Percentiles rank a stretch among this genome's conserved stretches.
phyloP scores from a whole-genome alignment of 768 basidiomycete genomes.

The Russula emetica region DNA sequence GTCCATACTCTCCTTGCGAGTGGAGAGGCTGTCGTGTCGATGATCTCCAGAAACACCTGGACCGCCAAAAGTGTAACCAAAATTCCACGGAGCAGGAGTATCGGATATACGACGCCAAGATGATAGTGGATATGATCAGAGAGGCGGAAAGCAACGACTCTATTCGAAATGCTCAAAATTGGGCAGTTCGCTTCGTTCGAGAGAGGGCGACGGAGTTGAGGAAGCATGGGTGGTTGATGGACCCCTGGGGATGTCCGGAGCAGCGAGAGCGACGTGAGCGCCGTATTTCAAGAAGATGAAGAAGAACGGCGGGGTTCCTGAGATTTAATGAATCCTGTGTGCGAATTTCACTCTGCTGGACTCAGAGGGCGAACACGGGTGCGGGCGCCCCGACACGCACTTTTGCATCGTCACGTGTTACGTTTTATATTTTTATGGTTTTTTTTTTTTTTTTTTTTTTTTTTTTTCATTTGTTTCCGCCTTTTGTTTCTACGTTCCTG shows the following conservation, averaged over 20 bases:
- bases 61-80: not conserved
- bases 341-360: too few species aligned
- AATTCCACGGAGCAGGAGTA: not conserved
- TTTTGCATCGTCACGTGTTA: too few species aligned
- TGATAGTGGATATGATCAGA: not conserved
- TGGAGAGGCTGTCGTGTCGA: constrained; percentile 5
- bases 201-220: not conserved
- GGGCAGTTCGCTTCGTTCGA: not conserved
- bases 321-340: not conserved
- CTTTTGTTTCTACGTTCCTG: too few species aligned
- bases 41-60: not conserved
- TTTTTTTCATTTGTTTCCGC: too few species aligned
- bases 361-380: not conserved
- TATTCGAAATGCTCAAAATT: not conserved
- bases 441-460: too few species aligned
- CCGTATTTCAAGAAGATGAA: not conserved
- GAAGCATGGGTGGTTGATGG: not conserved
- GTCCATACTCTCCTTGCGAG: not conserved
- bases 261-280: not conserved
- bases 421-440: too few species aligned
- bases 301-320: not conserved
- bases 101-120: not conserved
- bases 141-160: not conserved
- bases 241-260: not conserved
- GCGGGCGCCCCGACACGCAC: too few species aligned